Conservation (phyloP, 2,329 filamentous ascomycete species). For the Ustulina deusta region DNA sequence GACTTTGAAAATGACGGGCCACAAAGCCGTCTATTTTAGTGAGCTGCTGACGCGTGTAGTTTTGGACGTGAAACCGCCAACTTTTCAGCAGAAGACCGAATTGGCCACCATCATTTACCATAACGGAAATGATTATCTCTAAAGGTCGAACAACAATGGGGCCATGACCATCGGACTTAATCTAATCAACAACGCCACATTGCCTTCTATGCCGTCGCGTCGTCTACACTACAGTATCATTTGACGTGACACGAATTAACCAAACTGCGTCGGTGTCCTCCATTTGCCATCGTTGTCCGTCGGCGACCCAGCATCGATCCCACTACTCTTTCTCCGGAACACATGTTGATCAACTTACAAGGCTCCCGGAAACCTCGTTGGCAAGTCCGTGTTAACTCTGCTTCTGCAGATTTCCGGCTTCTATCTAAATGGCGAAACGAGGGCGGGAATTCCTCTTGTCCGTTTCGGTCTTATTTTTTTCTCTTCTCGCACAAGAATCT, state of each 20-base stretch:
- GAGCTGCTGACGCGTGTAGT: constrained; percentile 19
- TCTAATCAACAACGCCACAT: constrained; percentile 10
- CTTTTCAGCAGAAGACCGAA: background rate
- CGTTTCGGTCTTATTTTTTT: too few relatives aligned
- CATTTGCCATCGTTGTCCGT: background rate
- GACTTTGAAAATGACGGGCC: background rate
- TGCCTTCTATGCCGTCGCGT: constrained; percentile 7
- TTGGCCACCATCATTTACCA: background rate
- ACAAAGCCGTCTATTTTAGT: background rate
- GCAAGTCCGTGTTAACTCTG: too few relatives aligned
- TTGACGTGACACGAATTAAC: constrained; percentile 5
- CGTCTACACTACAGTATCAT: background rate
- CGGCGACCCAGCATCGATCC: background rate
- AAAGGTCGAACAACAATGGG: background rate
- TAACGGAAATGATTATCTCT: background rate
- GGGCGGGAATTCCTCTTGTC: too few relatives aligned
- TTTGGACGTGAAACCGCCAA: constrained; percentile 2
- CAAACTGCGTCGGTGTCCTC: background rate
- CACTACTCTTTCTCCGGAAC: background rate
- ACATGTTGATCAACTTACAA: background rate
- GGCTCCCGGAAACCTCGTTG: background rate
- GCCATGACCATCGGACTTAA: background rate
- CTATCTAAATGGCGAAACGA: too few relatives aligned
- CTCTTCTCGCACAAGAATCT: background rate
- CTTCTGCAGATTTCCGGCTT: too few relatives aligned